Conservation (phyloP, 192 early-diverging fungal genomes). For the Thoreauomyces humboldtii region DNA sequence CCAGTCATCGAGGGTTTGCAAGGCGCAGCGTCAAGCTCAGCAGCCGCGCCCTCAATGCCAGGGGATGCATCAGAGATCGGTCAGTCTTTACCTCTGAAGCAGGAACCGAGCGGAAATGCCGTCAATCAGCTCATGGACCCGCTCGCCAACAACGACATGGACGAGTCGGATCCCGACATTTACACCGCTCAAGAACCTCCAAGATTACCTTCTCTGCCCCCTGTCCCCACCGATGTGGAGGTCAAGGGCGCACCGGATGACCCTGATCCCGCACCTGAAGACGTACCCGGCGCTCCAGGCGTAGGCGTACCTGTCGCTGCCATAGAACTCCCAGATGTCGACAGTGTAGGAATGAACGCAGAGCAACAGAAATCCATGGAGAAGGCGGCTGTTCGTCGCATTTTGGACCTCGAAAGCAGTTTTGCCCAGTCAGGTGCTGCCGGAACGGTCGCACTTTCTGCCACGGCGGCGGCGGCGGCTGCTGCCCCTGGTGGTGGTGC, state of each 20-base stretch:
- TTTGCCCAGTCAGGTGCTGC: no score
- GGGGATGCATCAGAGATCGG: no score
- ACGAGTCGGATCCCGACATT: slow-evolving; percentile 7
- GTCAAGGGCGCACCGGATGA: neutral
- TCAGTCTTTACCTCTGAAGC: no score
- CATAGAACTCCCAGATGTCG: no score
- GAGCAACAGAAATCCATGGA: slow-evolving; percentile 17
- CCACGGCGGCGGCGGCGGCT: neutral
- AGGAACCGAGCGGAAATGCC: no score
- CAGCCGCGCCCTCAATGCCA: no score
- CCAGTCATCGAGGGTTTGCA: no score
- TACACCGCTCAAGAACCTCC: neutral
- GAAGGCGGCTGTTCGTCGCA: slow-evolving; percentile 27
- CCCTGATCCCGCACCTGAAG: neutral
- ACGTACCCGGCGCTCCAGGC: no score
- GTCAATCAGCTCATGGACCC: slow-evolving; percentile 2
- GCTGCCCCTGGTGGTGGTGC: neutral
- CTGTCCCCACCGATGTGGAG: neutral
- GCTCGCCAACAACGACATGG: neutral
- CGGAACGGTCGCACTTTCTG: slow-evolving; percentile 2
- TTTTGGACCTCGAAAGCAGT: slow-evolving; percentile 25
- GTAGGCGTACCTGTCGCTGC: no score
- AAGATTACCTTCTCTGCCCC: neutral
- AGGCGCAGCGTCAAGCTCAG: no score
- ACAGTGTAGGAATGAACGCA: neutral